Evolutionary conservation across 768 basidiomycete species (phyloP), one percentile per base, ranked within the genome.

Genomic region (Rhodotorula diobovata): DNA sequence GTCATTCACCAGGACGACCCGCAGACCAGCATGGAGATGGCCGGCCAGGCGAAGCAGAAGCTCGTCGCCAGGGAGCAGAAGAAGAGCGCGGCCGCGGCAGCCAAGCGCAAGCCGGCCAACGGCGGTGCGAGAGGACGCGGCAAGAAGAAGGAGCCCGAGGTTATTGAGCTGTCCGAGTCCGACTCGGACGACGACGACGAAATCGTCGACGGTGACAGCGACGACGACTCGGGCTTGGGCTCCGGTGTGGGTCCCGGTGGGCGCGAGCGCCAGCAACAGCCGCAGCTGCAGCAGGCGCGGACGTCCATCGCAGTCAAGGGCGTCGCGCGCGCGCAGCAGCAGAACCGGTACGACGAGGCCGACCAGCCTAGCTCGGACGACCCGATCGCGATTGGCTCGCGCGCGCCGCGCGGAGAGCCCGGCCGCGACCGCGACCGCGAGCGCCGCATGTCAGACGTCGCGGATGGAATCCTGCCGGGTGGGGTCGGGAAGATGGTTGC

Each of bases 1-100:
- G n/a, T 32, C 30, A 54, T 54, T 4, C 30, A 30, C 15, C 53
- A 54, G 53, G 53, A 54, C 53, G 53, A 54, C 53, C 53, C 53
- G 53, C 28, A n/a, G n/a, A 54, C 53, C 30, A 30, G 30, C 30
- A 16, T 37, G 32, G 61, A 61, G 61, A 61, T 61, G 53, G 30
- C 30, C 28, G 53, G 53, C 53, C 30, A 5, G 11, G 30, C 15
- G 30, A 14, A 28, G 28, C 10, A 30, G n/a, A 2, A 53, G 51
- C 46, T 23, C 7, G 46, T 25, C 21, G 21, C 23, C 20, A 23
- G 11, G 48, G 28, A 25, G 5, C 4, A 12, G 25, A 6, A 25
- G 48, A 28, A 28, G 48, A 50, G 28, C 9, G 23, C 11, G 41
- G 41, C 39, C 39, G 21, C 4, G 23, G 46, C 23, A 7, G 46